Conservation (phyloP, 768 basidiomycete species). For the Leccinum sublutescens region DNA sequence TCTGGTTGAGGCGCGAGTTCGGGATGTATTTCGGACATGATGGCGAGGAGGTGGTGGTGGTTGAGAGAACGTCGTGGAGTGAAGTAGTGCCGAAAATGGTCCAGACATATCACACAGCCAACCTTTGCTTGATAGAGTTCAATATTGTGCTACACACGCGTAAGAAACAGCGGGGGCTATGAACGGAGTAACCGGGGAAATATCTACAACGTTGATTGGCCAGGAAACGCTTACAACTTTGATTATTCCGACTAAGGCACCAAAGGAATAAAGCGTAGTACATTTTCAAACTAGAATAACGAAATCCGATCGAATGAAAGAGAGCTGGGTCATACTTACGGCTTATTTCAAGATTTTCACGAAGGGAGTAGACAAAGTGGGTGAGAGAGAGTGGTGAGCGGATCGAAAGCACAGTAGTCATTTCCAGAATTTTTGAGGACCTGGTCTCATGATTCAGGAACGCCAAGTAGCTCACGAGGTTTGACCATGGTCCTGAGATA, state of each 20-base stretch:
- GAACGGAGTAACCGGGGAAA: slow-evolving; percentile 13
- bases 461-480: background rate
- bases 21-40: slow-evolving; percentile 34
- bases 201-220: slow-evolving; percentile 15
- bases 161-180: slow-evolving; percentile 5
- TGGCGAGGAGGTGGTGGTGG: background rate
- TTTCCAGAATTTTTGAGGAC: slow-evolving; percentile 10
- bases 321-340: background rate
- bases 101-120: background rate
- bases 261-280: slow-evolving; percentile 27
- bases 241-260: slow-evolving; percentile 33
- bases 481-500: background rate
- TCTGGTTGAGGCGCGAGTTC: slow-evolving; percentile 42
- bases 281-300: slow-evolving; percentile 23
- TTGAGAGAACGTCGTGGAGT: background rate
- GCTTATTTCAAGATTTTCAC: background rate
- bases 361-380: slow-evolving; percentile 2
- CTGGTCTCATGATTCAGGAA: background rate
- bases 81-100: background rate
- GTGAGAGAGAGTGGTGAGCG: slow-evolving; percentile 13
- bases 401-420: slow-evolving; percentile 15
- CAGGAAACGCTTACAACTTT: slow-evolving; percentile 16
- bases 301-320: background rate
- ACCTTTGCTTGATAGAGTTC: background rate
- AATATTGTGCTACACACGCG: background rate